Percentiles rank a stretch among this genome's conserved stretches.
Conservation (phyloP, 2,329 filamentous ascomycete species). For the Trichoderma endophyticum region DNA sequence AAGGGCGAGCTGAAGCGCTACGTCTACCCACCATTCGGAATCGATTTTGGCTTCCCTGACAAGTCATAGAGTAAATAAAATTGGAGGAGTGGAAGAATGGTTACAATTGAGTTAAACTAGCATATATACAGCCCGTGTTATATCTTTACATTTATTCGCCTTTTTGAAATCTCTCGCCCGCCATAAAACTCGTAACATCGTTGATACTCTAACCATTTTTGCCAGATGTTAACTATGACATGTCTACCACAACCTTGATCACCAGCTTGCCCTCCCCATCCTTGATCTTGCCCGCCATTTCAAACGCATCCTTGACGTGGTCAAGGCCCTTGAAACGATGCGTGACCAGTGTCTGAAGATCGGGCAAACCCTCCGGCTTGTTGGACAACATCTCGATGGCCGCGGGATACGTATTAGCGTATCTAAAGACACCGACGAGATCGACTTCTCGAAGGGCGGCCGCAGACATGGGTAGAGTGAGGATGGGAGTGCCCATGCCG, state of each 20-base stretch:
- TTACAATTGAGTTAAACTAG: background rate
- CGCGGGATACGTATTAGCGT: slow-evolving; percentile 68
- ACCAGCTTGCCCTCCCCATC: slow-evolving; percentile 69
- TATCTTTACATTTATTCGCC: background rate
- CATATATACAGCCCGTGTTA: background rate
- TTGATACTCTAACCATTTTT: slow-evolving; percentile 3
- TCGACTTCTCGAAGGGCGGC: slow-evolving; percentile 69
- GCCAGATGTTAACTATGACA: slow-evolving; percentile 24
- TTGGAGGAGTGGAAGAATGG: background rate
- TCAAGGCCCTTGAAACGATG: slow-evolving; percentile 65
- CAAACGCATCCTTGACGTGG: slow-evolving; percentile 63
- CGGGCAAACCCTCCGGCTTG: slow-evolving; percentile 52
- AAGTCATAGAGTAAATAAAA: slow-evolving; percentile 39
- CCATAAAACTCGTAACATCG: background rate
- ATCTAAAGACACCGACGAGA: slow-evolving; percentile 68
- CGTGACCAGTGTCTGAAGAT: slow-evolving; percentile 66
- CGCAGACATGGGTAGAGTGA: slow-evolving; percentile 66
- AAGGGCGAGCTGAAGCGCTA: slow-evolving; percentile 57
- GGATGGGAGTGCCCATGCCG: slow-evolving; percentile 69
- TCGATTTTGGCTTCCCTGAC: slow-evolving; percentile 71
- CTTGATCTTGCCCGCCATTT: slow-evolving; percentile 67
- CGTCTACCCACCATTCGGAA: slow-evolving; percentile 66
- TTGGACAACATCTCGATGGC: slow-evolving; percentile 51
- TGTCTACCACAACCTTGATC: slow-evolving; percentile 67
- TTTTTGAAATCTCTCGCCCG: background rate